Percentiles rank a stretch among this genome's conserved stretches.
These are phyloP conservation scores for Diaporthe nobilis DNA, from an alignment of 2,329 filamentous ascomycete genomes.

Conservation along the genomic window DNA sequence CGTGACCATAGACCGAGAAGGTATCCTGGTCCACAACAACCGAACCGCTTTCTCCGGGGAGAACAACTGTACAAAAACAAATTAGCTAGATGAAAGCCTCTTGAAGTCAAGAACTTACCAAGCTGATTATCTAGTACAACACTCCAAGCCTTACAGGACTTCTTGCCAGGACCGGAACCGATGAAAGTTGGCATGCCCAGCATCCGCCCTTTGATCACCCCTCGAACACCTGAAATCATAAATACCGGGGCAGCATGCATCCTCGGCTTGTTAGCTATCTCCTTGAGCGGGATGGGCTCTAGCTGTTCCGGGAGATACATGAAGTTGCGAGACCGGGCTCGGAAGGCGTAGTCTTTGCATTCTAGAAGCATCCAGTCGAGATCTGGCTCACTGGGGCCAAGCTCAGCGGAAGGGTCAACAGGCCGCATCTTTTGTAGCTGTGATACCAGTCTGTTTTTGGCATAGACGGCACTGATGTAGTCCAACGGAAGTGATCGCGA, in stretches of 20 bases:
- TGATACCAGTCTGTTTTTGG: no score
- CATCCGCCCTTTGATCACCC: background rate
- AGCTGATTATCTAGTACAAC: background rate
- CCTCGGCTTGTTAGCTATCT: background rate
- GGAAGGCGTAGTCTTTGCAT: background rate
- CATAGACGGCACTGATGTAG: no score
- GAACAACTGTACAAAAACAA: background rate
- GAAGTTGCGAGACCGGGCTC: background rate
- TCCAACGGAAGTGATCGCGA: no score
- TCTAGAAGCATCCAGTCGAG: background rate
- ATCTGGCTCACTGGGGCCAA: no score
- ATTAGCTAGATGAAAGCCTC: background rate
- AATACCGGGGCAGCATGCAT: background rate
- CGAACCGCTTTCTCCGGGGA: background rate
- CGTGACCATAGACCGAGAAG: slow-evolving; percentile 1
- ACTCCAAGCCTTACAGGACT: background rate
- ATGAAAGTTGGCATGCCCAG: background rate
- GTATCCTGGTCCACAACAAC: background rate
- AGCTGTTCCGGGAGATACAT: background rate
- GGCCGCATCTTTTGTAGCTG: no score
- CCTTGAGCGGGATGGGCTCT: background rate
- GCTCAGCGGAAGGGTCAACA: no score
- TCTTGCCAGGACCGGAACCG: background rate
- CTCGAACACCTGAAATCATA: background rate
- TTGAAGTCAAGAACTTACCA: background rate